Evolutionary conservation across 768 basidiomycete species (phyloP).

Genomic region (Collybia sordida): DNA sequence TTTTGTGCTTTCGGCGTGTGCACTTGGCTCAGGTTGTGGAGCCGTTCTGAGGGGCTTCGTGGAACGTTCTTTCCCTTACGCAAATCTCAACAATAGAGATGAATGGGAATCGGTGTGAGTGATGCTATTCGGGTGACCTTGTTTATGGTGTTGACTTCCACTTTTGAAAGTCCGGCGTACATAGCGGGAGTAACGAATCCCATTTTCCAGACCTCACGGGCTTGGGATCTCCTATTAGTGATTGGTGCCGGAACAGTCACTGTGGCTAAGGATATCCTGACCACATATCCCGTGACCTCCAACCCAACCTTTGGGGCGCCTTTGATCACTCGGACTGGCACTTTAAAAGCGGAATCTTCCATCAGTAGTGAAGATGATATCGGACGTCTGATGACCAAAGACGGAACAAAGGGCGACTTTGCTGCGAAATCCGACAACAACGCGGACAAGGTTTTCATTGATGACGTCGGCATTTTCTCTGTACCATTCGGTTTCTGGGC

Average conservation of each 20-base stretch:
- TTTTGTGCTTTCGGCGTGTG: constrained; percentile 93
- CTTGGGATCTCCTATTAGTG: constrained; percentile 95
- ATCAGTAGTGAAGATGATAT: constrained; percentile 69
- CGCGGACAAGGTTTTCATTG: constrained; percentile 86
- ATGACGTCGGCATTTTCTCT: constrained; percentile 67
- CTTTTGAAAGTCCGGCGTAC: constrained; percentile 69
- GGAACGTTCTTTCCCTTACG: constrained; percentile 93
- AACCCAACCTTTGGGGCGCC: constrained; percentile 41
- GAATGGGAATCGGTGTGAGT: constrained; percentile 89
- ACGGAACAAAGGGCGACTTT: constrained; percentile 57
- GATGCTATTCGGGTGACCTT: constrained; percentile 1
- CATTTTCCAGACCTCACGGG: constrained; percentile 83
- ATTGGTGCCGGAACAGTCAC: constrained; percentile 84
- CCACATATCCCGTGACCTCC: constrained; percentile 46
- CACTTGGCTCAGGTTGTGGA: constrained; percentile 90
- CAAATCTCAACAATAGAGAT: constrained; percentile 83
- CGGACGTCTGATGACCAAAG: constrained; percentile 54
- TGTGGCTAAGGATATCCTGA: constrained; percentile 82
- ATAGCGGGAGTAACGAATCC: constrained; percentile 98
- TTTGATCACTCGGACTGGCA: constrained; percentile 54
- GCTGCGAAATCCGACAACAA: constrained; percentile 57
- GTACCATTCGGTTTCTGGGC: not conserved
- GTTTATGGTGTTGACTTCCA: constrained; percentile 4
- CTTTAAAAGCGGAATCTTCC: constrained; percentile 64
- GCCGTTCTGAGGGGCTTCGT: constrained; percentile 82